Evolutionary conservation across 1,139 yeast genomes (phyloP), one percentile per base, ranked within the genome.

Genomic region (Hyphopichia burtonii): DNA sequence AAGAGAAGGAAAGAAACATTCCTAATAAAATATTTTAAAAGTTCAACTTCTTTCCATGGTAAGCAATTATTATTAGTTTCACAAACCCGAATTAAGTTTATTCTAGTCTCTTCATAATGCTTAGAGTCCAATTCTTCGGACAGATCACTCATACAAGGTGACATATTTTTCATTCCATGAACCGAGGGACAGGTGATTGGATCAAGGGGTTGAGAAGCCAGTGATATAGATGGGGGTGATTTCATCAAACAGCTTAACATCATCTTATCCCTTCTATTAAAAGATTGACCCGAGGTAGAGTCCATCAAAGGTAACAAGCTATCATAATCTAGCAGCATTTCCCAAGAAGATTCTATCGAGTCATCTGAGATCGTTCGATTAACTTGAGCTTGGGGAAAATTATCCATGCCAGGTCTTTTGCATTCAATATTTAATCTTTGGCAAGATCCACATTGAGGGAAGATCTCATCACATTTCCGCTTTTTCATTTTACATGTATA

Each of bases 391-490:
- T n/a, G n/a, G n/a, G 31, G 31, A n/a, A 14, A 12, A 27, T 7
- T 5, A 14, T 4, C 31, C 11, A 8, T 6, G 8, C 23, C 8
- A 6, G 32, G 28, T 10, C 25, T 18, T 17, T 48, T 41, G 41
- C 68, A 63, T 4, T 32, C 41, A 40, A 60, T 61, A n/a, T 50
- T 50, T 22, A 62, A 48, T 23, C 63, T 44, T 7, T 52, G 39
- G 44, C 68, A 63, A 37, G 54, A 60, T 65, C 73, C 64, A 51
- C 84, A 79, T 32, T 48, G 51, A 1, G 82, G 82, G 46, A 75
- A 74, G 3, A 59, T 58, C 52, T 79, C 84, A 53, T 78, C 83
- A 54, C 85, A 79, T 54, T 61, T 59, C 44, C 59, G 56, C 37
- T 63, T 63, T 19, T 66, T 50, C 31, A 66, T 46, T 45, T 62